Percentiles rank a stretch among this genome's conserved stretches.
Conservation (phyloP, 805 yeast species). For the Metschnikowia lochheadii region DNA sequence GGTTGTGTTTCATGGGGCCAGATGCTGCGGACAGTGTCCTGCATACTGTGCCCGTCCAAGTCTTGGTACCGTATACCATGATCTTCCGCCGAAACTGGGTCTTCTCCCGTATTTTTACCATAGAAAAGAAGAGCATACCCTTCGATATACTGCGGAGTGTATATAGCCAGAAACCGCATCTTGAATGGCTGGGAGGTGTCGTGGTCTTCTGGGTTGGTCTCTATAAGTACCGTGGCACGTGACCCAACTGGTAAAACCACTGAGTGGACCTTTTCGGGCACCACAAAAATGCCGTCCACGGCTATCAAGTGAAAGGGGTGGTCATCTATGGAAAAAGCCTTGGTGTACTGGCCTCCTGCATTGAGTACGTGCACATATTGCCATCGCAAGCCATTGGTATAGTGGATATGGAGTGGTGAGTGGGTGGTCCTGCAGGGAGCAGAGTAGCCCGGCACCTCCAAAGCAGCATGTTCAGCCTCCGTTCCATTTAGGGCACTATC, state of each 20-base stretch:
- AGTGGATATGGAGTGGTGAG: slow-evolving; percentile 18
- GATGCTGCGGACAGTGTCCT: slow-evolving; percentile 9
- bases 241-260: slow-evolving; percentile 31
- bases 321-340: slow-evolving; percentile 30
- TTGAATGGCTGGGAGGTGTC: slow-evolving; percentile 18
- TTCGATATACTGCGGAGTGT: slow-evolving; percentile 27
- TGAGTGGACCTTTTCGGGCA: slow-evolving; percentile 23
- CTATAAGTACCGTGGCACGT: slow-evolving; percentile 24
- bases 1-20: slow-evolving; percentile 21
- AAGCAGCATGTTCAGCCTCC: slow-evolving; percentile 16
- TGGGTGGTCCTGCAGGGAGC: slow-evolving; percentile 20
- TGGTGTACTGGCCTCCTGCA: slow-evolving; percentile 33
- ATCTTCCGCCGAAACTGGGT: not conserved
- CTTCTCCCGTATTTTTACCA: slow-evolving; percentile 8
- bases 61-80: slow-evolving; percentile 22
- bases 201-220: slow-evolving; percentile 19
- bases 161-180: slow-evolving; percentile 26
- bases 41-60: slow-evolving; percentile 19
- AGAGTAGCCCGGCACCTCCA: slow-evolving; percentile 25
- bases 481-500: slow-evolving; percentile 16
- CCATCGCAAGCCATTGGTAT: slow-evolving; percentile 21
- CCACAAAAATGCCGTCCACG: slow-evolving; percentile 29
- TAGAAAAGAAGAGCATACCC: slow-evolving; percentile 24
- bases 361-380: slow-evolving; percentile 27
- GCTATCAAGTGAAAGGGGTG: slow-evolving; percentile 28